phyloP scores from a whole-genome alignment of 2,329 filamentous ascomycete species.

The Cladophialophora yegresii region DNA sequence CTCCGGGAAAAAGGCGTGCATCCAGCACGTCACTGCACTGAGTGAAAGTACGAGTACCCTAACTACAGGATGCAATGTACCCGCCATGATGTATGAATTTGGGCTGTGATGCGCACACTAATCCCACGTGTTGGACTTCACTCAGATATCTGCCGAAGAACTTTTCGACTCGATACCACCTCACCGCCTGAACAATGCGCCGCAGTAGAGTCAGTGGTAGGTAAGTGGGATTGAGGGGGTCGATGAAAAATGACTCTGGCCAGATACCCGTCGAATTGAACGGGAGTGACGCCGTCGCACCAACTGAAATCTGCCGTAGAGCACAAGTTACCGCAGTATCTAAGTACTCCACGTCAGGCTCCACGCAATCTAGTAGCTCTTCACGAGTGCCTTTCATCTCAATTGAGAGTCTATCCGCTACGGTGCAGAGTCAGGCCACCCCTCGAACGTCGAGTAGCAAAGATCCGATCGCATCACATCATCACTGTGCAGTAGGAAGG shows the following conservation, averaged over 20 bases:
- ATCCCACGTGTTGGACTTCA: not conserved
- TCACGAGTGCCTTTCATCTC: not conserved
- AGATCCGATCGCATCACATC: constrained; percentile 7
- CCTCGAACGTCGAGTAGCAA: not conserved
- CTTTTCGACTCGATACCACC: not conserved
- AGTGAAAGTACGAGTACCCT: not conserved
- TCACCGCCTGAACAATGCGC: not conserved
- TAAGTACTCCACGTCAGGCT: not conserved
- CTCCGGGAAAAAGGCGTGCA: not conserved
- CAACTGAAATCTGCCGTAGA: not conserved
- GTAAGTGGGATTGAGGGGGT: not conserved
- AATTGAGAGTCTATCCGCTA: not conserved
- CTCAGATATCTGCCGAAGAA: not conserved
- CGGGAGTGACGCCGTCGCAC: constrained; percentile 1
- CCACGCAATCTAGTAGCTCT: constrained; percentile 3
- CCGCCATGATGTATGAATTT: not conserved
- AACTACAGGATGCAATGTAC: not conserved
- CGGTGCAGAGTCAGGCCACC: constrained; percentile 8
- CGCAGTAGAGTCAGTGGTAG: not conserved
- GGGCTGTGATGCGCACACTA: not conserved
- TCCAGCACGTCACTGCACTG: not conserved
- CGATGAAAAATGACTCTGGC: not conserved
- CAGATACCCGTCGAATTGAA: not conserved
- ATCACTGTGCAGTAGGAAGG: constrained; percentile 4
- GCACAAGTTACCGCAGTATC: not conserved